Evolutionary conservation across 2,329 filamentous ascomycete species (phyloP).

Genomic region (Xylaria sp.): DNA sequence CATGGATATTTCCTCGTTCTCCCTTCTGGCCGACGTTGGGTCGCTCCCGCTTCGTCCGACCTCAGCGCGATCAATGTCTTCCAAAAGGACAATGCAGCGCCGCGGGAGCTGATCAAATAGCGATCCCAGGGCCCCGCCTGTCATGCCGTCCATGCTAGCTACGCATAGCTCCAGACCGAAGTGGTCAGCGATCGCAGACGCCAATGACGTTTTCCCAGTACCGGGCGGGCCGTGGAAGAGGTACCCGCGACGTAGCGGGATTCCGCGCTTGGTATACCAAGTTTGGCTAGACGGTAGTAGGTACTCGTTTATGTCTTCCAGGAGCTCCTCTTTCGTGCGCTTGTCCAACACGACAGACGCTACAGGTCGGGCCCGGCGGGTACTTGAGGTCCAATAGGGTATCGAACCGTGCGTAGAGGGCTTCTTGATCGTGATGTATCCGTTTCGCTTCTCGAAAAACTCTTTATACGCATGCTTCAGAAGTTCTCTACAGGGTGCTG

Average conservation of each 20-base stretch:
- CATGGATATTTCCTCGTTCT: slow-evolving; percentile 31
- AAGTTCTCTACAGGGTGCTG: no score
- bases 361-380: no score
- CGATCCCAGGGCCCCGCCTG: slow-evolving; percentile 52
- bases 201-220: slow-evolving; percentile 47
- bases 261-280: slow-evolving; percentile 67
- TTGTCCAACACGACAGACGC: no score
- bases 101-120: slow-evolving; percentile 56
- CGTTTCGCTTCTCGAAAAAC: no score
- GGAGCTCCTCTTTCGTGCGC: slow-evolving; percentile 52
- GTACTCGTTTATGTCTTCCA: slow-evolving; percentile 56
- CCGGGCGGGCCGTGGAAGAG: slow-evolving; percentile 38
- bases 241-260: slow-evolving; percentile 60
- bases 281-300: slow-evolving; percentile 48
- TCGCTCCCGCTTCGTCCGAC: slow-evolving; percentile 44
- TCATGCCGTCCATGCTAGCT: slow-evolving; percentile 44
- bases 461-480: no score
- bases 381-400: no score
- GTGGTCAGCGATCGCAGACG: slow-evolving; percentile 53
- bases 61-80: slow-evolving; percentile 57
- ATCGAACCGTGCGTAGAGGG: no score
- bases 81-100: slow-evolving; percentile 57
- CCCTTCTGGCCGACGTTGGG: slow-evolving; percentile 31
- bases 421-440: no score
- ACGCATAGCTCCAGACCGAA: slow-evolving; percentile 57